Evolutionary conservation across 192 early-diverging fungal species (phyloP).

Genomic region (Radiomyces spectabilis): DNA sequence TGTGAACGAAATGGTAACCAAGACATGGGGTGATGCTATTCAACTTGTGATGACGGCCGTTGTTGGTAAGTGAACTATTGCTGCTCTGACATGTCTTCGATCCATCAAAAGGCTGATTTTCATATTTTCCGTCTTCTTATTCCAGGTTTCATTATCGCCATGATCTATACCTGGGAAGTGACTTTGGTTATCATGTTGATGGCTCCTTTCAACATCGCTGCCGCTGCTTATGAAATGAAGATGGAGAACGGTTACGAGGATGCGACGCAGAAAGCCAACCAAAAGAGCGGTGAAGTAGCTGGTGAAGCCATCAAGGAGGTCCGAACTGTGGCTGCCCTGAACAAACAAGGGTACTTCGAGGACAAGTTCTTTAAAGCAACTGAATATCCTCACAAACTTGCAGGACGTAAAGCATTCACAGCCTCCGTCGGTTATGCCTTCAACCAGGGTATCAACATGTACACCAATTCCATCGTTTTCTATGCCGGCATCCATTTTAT

Average conservation of each 20-base stretch:
- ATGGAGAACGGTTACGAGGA: slow-evolving; percentile 47
- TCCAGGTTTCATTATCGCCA: slow-evolving; percentile 47
- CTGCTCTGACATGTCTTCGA: neutral
- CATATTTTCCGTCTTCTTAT: neutral
- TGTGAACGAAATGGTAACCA: slow-evolving; percentile 46
- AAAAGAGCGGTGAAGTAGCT: slow-evolving; percentile 70
- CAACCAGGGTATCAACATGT: slow-evolving; percentile 9
- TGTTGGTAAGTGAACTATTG: slow-evolving; percentile 5
- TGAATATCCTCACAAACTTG: slow-evolving; percentile 59
- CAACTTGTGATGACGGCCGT: slow-evolving; percentile 13
- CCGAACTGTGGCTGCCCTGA: slow-evolving; percentile 78
- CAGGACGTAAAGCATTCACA: slow-evolving; percentile 54
- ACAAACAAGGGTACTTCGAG: slow-evolving; percentile 63
- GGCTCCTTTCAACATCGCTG: slow-evolving; percentile 49
- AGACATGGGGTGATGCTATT: slow-evolving; percentile 26
- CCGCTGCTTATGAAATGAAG: slow-evolving; percentile 41
- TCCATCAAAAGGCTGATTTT: too few relatives aligned
- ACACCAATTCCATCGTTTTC: slow-evolving; percentile 13
- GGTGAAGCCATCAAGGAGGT: slow-evolving; percentile 78
- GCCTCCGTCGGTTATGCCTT: slow-evolving; percentile 49
- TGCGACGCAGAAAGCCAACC: slow-evolving; percentile 64
- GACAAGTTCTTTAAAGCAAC: slow-evolving; percentile 55
- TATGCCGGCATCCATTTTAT: slow-evolving; percentile 21
- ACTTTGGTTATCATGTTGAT: slow-evolving; percentile 65
- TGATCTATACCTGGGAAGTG: slow-evolving; percentile 70